Evolutionary conservation across 176 grass and related monocot species (phyloP).

Genomic region (Hordeum marinum): DNA sequence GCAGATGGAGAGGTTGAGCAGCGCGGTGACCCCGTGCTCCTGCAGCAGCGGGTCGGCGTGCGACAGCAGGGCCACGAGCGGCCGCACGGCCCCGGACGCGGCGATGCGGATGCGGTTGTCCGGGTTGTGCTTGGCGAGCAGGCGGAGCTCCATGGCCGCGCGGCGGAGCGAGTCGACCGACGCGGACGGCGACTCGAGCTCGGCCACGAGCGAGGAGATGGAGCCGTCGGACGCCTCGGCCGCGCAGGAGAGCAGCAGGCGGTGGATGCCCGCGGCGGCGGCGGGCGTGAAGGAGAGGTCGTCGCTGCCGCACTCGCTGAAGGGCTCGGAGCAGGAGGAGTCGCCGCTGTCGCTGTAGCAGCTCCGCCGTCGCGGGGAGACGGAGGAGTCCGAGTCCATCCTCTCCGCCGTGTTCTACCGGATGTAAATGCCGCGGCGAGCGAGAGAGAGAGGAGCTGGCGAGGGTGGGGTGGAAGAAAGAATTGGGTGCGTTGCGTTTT

Average conservation of each 20-base stretch:
- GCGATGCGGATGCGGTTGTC: constrained; percentile 92
- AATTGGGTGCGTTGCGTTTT: constrained; percentile 35
- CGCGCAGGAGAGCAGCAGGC: constrained; percentile 53
- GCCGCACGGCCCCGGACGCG: constrained; percentile 52
- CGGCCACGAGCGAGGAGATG: constrained; percentile 47
- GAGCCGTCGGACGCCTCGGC: constrained; percentile 64
- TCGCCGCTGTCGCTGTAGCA: constrained; percentile 78
- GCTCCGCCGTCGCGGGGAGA: constrained; percentile 42
- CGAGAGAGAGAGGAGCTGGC: background rate
- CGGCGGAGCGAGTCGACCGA: constrained; percentile 59
- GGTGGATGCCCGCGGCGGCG: constrained; percentile 38
- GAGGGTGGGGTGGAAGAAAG: background rate
- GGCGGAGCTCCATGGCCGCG: constrained; percentile 64
- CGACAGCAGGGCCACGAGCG: constrained; percentile 65
- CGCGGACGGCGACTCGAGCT: constrained; percentile 44
- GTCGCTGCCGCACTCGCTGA: constrained; percentile 83
- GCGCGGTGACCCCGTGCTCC: constrained; percentile 82
- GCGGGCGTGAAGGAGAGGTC: constrained; percentile 40
- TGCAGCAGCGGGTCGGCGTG: constrained; percentile 75
- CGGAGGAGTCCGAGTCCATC: constrained; percentile 53
- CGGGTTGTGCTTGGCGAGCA: constrained; percentile 82
- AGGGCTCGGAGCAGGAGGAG: constrained; percentile 63
- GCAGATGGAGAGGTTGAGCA: constrained; percentile 90
- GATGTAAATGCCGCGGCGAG: background rate
- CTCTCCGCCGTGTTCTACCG: background rate